phyloP scores from a whole-genome alignment of 441 rosid genomes.

The Erodium trifolium region DNA sequence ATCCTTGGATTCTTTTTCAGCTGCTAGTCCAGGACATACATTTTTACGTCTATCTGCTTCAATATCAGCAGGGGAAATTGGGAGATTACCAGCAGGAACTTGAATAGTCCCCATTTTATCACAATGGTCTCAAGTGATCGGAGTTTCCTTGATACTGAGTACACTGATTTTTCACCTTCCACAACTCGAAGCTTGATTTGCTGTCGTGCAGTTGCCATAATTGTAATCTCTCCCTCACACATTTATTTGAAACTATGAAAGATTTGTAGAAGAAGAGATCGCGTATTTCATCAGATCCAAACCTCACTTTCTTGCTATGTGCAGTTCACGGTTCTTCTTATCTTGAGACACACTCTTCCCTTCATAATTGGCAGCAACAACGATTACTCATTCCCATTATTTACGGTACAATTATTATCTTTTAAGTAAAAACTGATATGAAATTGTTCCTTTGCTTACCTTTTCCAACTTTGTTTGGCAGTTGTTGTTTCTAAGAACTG shows the following conservation, averaged over 20 bases:
- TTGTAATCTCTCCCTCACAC: constrained; percentile 31
- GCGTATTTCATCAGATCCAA: background rate
- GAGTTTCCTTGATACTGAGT: constrained; percentile 31
- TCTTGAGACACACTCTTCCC: constrained; percentile 71
- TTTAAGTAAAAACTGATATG: background rate
- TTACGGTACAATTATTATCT: constrained; percentile 33
- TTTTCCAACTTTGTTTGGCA: constrained; percentile 19
- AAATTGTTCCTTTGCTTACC: constrained; percentile 1
- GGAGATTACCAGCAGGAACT: constrained; percentile 56
- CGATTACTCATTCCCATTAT: constrained; percentile 45
- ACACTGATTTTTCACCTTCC: constrained; percentile 44
- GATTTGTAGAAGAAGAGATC: too few relatives aligned
- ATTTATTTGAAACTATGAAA: too few relatives aligned
- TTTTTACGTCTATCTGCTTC: constrained; percentile 8
- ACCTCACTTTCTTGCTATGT: constrained; percentile 13
- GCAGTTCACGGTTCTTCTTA: constrained; percentile 81
- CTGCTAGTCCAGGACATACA: background rate
- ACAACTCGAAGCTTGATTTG: constrained; percentile 45
- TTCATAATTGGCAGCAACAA: constrained; percentile 35
- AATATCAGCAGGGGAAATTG: constrained; percentile 51
- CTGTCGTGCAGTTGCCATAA: constrained; percentile 52
- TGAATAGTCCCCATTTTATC: constrained; percentile 43
- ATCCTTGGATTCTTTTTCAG: background rate
- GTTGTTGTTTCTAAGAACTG: constrained; percentile 47
- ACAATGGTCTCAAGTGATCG: constrained; percentile 66